These are phyloP conservation scores for Pichia sp. DNA, from an alignment of 1,139 yeast species.

Conservation along the genomic window DNA sequence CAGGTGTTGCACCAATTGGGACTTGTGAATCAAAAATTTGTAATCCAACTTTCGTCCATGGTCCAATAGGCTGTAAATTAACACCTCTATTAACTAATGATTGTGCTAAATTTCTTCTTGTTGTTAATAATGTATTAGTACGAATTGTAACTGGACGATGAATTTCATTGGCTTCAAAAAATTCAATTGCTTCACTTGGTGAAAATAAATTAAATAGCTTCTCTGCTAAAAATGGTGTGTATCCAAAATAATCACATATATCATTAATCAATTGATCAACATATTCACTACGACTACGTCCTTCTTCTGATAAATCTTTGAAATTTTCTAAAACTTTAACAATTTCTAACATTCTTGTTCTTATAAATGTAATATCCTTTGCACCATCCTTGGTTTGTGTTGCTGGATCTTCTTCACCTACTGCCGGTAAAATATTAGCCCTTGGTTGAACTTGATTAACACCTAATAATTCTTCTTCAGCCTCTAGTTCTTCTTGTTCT, in stretches of 20 bases:
- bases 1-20: conserved; percentile 99
- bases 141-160: conserved; percentile 95
- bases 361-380: conserved; percentile 69
- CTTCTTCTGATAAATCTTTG: conserved; percentile 76
- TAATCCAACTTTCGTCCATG: conserved; percentile 97
- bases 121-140: conserved; percentile 88
- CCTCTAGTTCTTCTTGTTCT: conserved; percentile 67
- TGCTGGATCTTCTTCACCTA: conserved; percentile 46
- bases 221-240: conserved; percentile 89
- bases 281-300: conserved; percentile 78
- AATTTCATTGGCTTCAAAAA: conserved; percentile 96
- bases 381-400: conserved; percentile 44
- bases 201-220: conserved; percentile 84
- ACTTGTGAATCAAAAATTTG: conserved; percentile 97
- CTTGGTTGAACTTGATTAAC: conserved; percentile 60
- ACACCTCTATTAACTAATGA: conserved; percentile 94
- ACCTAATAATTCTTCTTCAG: conserved; percentile 65
- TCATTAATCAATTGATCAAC: conserved; percentile 70
- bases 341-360: conserved; percentile 93
- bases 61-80: conserved; percentile 91
- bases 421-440: conserved; percentile 61
- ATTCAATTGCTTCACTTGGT: conserved; percentile 95
- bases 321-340: conserved; percentile 94
- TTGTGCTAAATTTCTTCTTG: conserved; percentile 95
- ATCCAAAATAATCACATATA: conserved; percentile 93